Evolutionary conservation across 805 yeast genomes (phyloP), one percentile per base, ranked within the genome.

Genomic region (Zygosaccharomyces lentus): DNA sequence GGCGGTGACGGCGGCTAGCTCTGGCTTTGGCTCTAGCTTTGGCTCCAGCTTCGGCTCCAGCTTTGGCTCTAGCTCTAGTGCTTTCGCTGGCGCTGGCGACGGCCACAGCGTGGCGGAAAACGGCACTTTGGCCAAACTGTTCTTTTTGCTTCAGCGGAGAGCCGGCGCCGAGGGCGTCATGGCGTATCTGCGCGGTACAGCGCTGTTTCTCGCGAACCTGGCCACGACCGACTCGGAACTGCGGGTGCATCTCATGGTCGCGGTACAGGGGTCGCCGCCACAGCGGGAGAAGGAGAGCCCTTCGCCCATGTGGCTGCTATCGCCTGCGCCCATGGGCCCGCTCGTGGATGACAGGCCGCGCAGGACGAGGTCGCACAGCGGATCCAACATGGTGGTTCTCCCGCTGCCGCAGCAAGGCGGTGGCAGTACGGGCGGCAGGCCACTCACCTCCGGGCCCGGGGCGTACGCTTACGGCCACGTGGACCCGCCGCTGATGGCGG

Each of bases 241-340:
- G 8, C 27, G 41, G 24, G 41, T 38, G 25, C 41, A 30, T 23
- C 24, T 38, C 16, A 38, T 38, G 41, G 34, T 38, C 6, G 41
- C 41, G 10, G 41, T 38, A 3, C 41, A 38, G 16, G 41, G 41
- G 7, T 38, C 41, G n/a, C 41, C 41, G 13, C 13, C 25, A 23
- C 41, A 30, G 9, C 9, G 34, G 23, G 31, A 27, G 25, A n/a
- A 26, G 1, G 34, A 16, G 9, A 38, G 41, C 10, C 41, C 41
- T 3, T 38, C 41, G 19, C 41, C 41, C 6, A 24, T 27, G 25
- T 38, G 41, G 41, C 23, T 38, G 10, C 31, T 38, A 8, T 38
- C 41, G 5, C 41, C 41, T 6, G 31, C 15, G 2, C 23, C 41
- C 21, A 9, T 34, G 9, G 16, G 26, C 24, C 16, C 41, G 27